Evolutionary conservation across 2,329 filamentous ascomycete genomes (phyloP), one percentile per base, ranked within the genome.

Genomic region (Graphiopsis chlorocephala): DNA sequence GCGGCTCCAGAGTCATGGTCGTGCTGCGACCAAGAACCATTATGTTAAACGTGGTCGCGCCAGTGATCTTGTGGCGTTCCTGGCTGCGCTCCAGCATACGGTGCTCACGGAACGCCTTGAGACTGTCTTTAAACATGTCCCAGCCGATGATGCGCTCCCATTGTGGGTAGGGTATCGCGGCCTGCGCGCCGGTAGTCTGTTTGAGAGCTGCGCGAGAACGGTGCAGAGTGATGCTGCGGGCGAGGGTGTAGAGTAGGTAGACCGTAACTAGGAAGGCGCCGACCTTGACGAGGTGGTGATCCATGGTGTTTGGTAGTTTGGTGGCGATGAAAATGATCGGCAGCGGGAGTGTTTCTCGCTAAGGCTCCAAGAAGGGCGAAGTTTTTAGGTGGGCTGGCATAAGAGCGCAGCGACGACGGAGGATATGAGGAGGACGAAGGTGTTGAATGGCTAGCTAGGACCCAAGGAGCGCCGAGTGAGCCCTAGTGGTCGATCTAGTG

Each of bases 61-160:
- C 71, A 28, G 68, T 65, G 33, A 73, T 70, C 31, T 70, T 64
- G 53, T 76, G 82, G 5, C 79, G 72, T 0, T 72, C 31, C 14
- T 72, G 61, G 48, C 73, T 73, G 25, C 72, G 65, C 25, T 78
- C 71, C 15, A 82, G 72, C 11, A 83, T 67, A 1, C 58, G 72
- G 65, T 79, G 71, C 8, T 71, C 68, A 20, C 77, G 79, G 62
- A 78, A 65, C 4, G 80, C 77, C 14, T 73, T 72, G 23, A 79
- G 63, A 64, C 80, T 79, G 28, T 74, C 68, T 42, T 75, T 68
- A 65, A 86, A 77, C 45, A 82, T 72, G 71, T 86, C 83, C 28
- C 83, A 69, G 2, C 85, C 86, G 3, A 87, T 74, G 63, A 88
- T 69, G 0, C 80, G 83, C 68, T 88, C 86, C 35, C 52, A 64